A percentile compares a stretch with the other conserved stretches of the same genome.
phyloP scores from a whole-genome alignment of 345 rosid species.

The Salix viminalis region DNA sequence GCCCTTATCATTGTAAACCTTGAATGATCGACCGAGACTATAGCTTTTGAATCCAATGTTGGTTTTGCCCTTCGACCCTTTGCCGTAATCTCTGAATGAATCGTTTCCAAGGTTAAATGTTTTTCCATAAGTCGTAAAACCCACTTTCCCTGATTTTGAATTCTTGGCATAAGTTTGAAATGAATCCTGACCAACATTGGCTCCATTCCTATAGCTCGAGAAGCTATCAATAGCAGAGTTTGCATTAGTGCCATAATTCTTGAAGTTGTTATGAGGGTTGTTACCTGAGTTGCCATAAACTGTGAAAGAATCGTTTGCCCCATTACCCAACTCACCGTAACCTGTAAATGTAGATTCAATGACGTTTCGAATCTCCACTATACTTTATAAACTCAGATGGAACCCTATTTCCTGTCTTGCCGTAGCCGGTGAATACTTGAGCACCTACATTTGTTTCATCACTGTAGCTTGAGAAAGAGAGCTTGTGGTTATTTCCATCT shows the following conservation, averaged over 20 bases:
- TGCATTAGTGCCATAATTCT: constrained; percentile 22
- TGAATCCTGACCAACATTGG: constrained; percentile 26
- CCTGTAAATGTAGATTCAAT: constrained; percentile 25
- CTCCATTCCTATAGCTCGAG: constrained; percentile 19
- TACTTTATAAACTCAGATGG: constrained; percentile 26
- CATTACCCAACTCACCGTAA: constrained; percentile 23
- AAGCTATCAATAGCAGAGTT: constrained; percentile 14
- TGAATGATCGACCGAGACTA: constrained; percentile 23
- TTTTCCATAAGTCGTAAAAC: constrained; percentile 23
- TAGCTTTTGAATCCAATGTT: constrained; percentile 19
- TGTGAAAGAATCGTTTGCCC: constrained; percentile 24
- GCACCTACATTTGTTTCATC: constrained; percentile 25
- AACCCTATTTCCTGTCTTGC: constrained; percentile 25
- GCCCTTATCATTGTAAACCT: constrained; percentile 20
- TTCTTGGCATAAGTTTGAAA: constrained; percentile 23
- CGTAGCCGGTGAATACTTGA: constrained; percentile 24
- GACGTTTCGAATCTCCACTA: constrained; percentile 20
- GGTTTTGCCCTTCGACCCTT: constrained; percentile 18
- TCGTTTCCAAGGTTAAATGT: constrained; percentile 29
- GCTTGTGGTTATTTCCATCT: constrained; percentile 24
- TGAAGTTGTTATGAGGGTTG: constrained; percentile 22
- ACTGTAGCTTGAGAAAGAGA: constrained; percentile 22
- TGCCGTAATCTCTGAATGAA: constrained; percentile 26
- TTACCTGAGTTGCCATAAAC: constrained; percentile 22
- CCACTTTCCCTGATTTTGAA: constrained; percentile 22